These are phyloP conservation scores for Dipteronia sinensis DNA, from an alignment of 345 rosid genomes.

Conservation along the genomic window DNA sequence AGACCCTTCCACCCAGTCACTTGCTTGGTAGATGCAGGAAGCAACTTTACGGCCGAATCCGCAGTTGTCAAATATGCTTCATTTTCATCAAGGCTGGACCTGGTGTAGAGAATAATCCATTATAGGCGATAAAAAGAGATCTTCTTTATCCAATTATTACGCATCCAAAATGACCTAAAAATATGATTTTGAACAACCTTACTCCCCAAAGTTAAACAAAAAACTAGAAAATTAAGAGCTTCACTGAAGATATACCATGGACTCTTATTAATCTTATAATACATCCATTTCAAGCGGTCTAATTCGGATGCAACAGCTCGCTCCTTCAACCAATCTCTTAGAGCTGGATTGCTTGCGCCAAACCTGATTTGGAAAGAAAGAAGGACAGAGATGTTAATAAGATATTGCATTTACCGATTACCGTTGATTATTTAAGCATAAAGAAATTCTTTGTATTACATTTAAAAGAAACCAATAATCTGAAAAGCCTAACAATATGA, in stretches of 20 bases:
- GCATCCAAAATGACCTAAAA: background rate
- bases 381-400: constrained; percentile 5
- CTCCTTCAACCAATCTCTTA: constrained; percentile 82
- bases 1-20: constrained; percentile 89
- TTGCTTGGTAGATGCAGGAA: constrained; percentile 66
- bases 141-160: background rate
- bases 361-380: constrained; percentile 47
- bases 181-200: background rate
- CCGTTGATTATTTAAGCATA: background rate
- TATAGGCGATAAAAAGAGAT: constrained; percentile 5
- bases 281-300: constrained; percentile 71
- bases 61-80: constrained; percentile 82
- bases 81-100: constrained; percentile 95
- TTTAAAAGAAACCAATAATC: background rate
- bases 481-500: background rate
- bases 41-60: constrained; percentile 77
- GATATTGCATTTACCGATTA: constrained; percentile 7
- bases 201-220: background rate
- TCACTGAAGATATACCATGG: constrained; percentile 63
- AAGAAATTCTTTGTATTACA: constrained; percentile 1
- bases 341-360: constrained; percentile 83
- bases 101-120: constrained; percentile 37
- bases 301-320: constrained; percentile 66
- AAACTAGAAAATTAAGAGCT: background rate
- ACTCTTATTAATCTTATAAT: constrained; percentile 78